Conservation (phyloP, 768 basidiomycete genomes). For the Lentinula lateritia region DNA sequence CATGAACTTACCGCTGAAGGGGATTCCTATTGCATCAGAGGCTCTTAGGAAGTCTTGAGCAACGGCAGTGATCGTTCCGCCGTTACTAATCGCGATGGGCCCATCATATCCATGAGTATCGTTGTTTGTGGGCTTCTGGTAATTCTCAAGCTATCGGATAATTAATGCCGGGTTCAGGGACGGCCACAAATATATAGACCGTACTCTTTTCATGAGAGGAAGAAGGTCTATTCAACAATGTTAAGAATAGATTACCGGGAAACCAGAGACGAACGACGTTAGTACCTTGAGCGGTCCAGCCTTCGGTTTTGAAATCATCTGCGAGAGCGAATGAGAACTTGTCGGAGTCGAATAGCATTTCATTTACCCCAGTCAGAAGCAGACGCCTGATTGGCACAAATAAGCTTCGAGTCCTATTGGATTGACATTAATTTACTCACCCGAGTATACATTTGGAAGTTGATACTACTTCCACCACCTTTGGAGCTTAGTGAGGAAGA, state of each 20-base stretch:
- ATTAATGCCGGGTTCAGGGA: background rate
- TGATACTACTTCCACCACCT: constrained; percentile 64
- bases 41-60: constrained; percentile 70
- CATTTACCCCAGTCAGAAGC: constrained; percentile 58
- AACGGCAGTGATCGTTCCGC: constrained; percentile 55
- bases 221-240: constrained; percentile 43
- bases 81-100: constrained; percentile 70
- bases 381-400: constrained; percentile 41
- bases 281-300: constrained; percentile 60
- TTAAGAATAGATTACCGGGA: background rate
- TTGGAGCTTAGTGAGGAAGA: background rate
- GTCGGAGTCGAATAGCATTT: background rate
- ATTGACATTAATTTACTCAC: constrained; percentile 21
- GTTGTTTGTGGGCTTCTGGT: constrained; percentile 68
- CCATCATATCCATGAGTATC: constrained; percentile 67
- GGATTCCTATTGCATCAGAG: constrained; percentile 53
- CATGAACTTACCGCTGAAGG: constrained; percentile 52
- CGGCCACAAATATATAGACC: constrained; percentile 7
- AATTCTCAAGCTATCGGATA: constrained; percentile 56
- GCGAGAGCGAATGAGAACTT: constrained; percentile 14
- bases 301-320: constrained; percentile 72
- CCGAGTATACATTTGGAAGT: constrained; percentile 76
- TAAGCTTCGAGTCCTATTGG: background rate
- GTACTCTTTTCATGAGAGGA: constrained; percentile 66
- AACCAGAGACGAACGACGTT: background rate